A percentile compares a stretch with the other conserved stretches of the same genome.
Conservation (phyloP, 2,329 filamentous ascomycete species). For the Aspergillus aculeatinus region DNA sequence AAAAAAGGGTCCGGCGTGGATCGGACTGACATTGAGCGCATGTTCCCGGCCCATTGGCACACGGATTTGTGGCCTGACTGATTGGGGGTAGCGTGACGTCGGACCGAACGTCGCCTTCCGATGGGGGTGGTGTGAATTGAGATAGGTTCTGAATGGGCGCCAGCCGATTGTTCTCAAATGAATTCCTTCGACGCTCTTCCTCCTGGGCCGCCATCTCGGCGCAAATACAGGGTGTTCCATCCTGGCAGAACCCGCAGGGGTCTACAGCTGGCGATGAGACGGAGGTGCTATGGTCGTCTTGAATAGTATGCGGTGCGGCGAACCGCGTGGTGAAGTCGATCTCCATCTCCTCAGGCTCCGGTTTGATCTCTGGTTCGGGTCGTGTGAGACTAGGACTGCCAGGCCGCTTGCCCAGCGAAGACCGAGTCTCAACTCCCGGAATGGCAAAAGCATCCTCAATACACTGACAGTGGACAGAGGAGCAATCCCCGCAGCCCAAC, state of each 20-base stretch:
- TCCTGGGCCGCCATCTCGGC: constrained; percentile 60
- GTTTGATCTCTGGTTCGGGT: constrained; percentile 48
- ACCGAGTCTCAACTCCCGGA: constrained; percentile 40
- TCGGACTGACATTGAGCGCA: constrained; percentile 77
- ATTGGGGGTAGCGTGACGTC: constrained; percentile 48
- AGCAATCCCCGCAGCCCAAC: constrained; percentile 66
- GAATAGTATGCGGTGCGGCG: constrained; percentile 41
- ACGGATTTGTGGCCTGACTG: constrained; percentile 41
- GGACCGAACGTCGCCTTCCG: constrained; percentile 58
- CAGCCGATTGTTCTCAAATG: constrained; percentile 40
- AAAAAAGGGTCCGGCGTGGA: constrained; percentile 78
- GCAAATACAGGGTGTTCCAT: constrained; percentile 79
- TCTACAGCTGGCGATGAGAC: constrained; percentile 54
- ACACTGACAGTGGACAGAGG: constrained; percentile 62
- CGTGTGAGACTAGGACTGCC: constrained; percentile 55
- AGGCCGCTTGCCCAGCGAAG: constrained; percentile 34
- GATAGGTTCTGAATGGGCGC: constrained; percentile 48
- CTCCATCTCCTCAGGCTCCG: constrained; percentile 57
- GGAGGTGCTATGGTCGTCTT: constrained; percentile 24
- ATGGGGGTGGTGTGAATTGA: constrained; percentile 54
- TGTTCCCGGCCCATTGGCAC: constrained; percentile 71
- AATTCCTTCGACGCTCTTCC: constrained; percentile 45
- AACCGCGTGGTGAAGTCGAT: constrained; percentile 73
- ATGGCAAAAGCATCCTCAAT: constrained; percentile 56
- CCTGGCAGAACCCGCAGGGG: constrained; percentile 77